A percentile compares a stretch with the other conserved stretches of the same genome.
phyloP scores from a whole-genome alignment of 768 basidiomycete species.

The Naganishia vaughanmartiniae region DNA sequence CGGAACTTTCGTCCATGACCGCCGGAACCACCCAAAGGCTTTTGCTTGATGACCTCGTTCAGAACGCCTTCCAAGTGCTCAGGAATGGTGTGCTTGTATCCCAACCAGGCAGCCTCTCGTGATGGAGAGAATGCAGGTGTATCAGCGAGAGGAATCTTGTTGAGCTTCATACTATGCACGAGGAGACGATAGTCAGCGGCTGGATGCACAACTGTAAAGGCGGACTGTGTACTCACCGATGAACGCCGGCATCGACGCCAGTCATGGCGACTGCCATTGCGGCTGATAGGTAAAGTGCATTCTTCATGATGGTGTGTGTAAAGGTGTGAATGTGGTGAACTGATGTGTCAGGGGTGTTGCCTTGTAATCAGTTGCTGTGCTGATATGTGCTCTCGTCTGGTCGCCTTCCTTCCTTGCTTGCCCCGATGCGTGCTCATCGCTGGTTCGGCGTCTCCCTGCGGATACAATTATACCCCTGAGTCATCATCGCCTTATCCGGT shows the following conservation, averaged over 20 bases:
- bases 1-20: slow-evolving; percentile 20
- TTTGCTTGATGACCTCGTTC: slow-evolving; percentile 44
- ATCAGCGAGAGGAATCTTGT: slow-evolving; percentile 63
- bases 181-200: slow-evolving; percentile 23
- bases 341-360: background rate
- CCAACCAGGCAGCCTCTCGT: slow-evolving; percentile 69
- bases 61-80: slow-evolving; percentile 49
- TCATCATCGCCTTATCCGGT: slow-evolving; percentile 5
- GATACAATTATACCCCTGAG: background rate
- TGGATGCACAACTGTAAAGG: slow-evolving; percentile 38
- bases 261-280: slow-evolving; percentile 44
- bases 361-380: background rate
- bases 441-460: slow-evolving; percentile 13
- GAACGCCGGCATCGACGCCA: slow-evolving; percentile 50
- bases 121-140: slow-evolving; percentile 52
- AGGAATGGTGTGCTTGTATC: slow-evolving; percentile 82
- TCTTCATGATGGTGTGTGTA: slow-evolving; percentile 42
- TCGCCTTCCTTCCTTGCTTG: background rate
- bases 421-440: background rate
- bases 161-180: slow-evolving; percentile 73
- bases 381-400: slow-evolving; percentile 4
- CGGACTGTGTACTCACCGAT: slow-evolving; percentile 47
- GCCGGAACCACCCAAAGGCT: slow-evolving; percentile 66
- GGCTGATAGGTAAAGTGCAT: slow-evolving; percentile 43
- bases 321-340: background rate